Evolutionary conservation across 306 rosid genomes (phyloP).

Genomic region (Ceratonia siliqua): DNA sequence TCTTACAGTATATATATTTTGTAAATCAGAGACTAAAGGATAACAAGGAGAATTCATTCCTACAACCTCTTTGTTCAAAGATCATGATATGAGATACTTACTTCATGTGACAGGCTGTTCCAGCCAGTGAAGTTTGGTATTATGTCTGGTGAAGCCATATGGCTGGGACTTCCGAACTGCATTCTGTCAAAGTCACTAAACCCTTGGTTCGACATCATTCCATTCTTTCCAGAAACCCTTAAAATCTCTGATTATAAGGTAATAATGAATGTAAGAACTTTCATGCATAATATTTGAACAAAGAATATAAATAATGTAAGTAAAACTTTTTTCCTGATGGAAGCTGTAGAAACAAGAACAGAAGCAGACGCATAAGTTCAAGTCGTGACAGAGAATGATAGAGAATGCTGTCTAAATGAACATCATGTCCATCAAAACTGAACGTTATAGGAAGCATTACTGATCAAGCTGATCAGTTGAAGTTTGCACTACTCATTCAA

Average conservation of each 20-base stretch:
- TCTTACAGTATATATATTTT: too few relatives aligned
- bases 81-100: conserved; percentile 25
- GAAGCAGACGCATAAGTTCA: neutral
- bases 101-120: conserved; percentile 56
- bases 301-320: conserved; percentile 1
- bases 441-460: neutral
- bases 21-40: too few relatives aligned
- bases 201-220: conserved; percentile 48
- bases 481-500: neutral
- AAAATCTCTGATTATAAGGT: conserved; percentile 45
- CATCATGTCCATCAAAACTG: neutral
- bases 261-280: conserved; percentile 15
- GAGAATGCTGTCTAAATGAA: conserved; percentile 11
- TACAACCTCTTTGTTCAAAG: neutral
- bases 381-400: neutral
- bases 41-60: too few relatives aligned
- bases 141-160: conserved; percentile 44
- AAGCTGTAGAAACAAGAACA: neutral
- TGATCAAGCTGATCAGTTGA: conserved; percentile 4
- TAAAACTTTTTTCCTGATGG: neutral
- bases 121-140: conserved; percentile 44
- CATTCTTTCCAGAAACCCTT: conserved; percentile 53
- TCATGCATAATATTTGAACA: conserved; percentile 7
- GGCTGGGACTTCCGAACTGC: conserved; percentile 40
- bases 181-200: conserved; percentile 47